Evolutionary conservation across 176 grass and related monocot species (phyloP), one percentile per base, ranked within the genome.

Genomic region (Eleusine indica): DNA sequence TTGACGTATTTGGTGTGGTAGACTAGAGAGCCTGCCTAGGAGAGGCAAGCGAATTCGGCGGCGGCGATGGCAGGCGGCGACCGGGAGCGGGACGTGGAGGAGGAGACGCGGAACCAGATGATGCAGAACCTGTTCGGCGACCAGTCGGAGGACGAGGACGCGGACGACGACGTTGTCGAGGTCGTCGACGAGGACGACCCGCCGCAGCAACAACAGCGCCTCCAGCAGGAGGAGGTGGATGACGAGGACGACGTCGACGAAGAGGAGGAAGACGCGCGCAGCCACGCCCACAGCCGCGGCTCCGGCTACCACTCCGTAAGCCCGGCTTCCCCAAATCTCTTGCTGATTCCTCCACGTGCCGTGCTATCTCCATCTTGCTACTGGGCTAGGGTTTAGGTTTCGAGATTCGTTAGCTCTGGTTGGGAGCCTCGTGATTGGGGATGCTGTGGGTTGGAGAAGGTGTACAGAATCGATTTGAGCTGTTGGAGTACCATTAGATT

Each of bases 51-150:
- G 25, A 25, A 25, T 25, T 25, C 25, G 32, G 60, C 22, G 19
- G 60, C 68, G 58, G 74, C 65, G 70, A 88, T 76, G 82, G 74
- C 86, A 64, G 78, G 81, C 73, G 82, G 78, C 37, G 89, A 89
- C 66, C 83, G 89, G 80, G 90, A 79, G 86, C 84, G 67, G 51
- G 92, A 94, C 28, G 79, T 88, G 66, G 92, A 89, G 71, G 92
- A 91, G 66, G 90, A 77, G 92, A 94, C 88, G 78, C 76, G 92
- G 73, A 94, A 88, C 86, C 81, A 94, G 90, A 97, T 97, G 92
- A 97, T 97, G 95, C 95, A 97, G 71, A 94, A 97, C 82, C 92
- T 97, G 75, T 97, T 97, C 74, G 95, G 95, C 11, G 92, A 97
- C 70, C 95, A 94, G 81, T 97, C 95, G 11, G 92, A 97, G 84